Evolutionary conservation across 352 stramenopile genomes (phyloP), one percentile per base, ranked within the genome.

Genomic region (Phytophthora multivora): DNA sequence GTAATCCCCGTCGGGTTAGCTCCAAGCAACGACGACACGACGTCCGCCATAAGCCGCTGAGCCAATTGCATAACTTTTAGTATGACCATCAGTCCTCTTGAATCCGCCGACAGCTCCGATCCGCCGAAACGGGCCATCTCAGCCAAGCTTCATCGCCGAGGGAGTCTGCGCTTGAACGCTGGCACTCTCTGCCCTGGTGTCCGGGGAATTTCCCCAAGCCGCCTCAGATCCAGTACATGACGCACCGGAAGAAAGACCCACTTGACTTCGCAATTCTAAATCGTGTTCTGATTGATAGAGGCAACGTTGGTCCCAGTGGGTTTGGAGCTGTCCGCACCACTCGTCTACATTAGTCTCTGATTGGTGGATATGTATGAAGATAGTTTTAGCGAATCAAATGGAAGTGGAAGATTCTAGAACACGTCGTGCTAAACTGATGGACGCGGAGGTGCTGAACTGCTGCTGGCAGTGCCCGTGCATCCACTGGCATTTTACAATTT

Each of bases 241-340:
- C 25, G 56, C 42, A 63, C 59, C 53, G 8, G 21, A 43, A 16
- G 21, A 18, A 19, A 36, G 65, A 71, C 76, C 80, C 79, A 77
- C 85, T 94, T 94, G 85, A 94, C 85, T 92, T 78, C 75, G 85
- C 85, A 94, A 94, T 94, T 94, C 85, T 94, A 94, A 94, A 91
- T 94, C 80, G 85, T 92, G 85, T 92, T 94, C 83, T 93, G 82
- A 58, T 23, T 5, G 25, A 11, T 11, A 5, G 80, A 46, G 7
- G 3, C 0, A 0, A 26, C 35, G 40, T 23, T n/a, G n/a, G n/a
- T 13, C 28, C 51, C 4, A 16, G 13, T 16, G 18, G n/a, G 9
- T 11, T 11, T 31, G 19, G 26, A 63, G 55, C 48, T 12, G n/a
- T 62, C 19, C 1, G 28, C 51, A 68, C 69, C 69, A 77, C 3